Percentiles rank a stretch among this genome's conserved stretches.
Conservation (phyloP, 176 grass and related monocot genomes). For the Aegilops speltoides region DNA sequence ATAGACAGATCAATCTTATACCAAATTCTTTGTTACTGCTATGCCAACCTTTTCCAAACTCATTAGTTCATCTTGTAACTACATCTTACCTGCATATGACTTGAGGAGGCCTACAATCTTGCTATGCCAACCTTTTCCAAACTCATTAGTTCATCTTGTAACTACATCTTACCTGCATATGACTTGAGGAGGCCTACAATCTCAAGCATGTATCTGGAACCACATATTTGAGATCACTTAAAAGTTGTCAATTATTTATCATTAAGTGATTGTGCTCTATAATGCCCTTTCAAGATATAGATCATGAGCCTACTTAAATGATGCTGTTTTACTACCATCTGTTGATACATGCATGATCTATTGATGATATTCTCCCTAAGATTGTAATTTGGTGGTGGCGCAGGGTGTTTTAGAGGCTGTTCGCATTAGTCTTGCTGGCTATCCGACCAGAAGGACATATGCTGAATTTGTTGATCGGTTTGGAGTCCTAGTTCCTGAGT, state of each 20-base stretch:
- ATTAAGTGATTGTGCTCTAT: not conserved
- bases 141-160: not conserved
- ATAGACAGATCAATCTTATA: not conserved
- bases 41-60: not conserved
- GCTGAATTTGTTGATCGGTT: constrained; percentile 97
- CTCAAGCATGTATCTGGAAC: not conserved
- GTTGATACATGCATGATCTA: constrained; percentile 9
- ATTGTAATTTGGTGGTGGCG: constrained; percentile 35
- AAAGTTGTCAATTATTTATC: constrained; percentile 3
- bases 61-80: not conserved
- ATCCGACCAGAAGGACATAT: constrained; percentile 95
- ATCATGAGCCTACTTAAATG: constrained; percentile 16
- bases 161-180: constrained; percentile 2
- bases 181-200: constrained; percentile 3
- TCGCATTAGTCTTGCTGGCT: constrained; percentile 98
- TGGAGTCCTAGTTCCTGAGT: constrained; percentile 76
- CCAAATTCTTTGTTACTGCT: constrained; percentile 11
- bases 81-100: constrained; percentile 7
- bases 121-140: not conserved
- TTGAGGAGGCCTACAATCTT: constrained; percentile 3
- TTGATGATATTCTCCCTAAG: not conserved
- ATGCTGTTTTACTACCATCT: constrained; percentile 19
- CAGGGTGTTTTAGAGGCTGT: constrained; percentile 99
- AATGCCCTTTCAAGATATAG: constrained; percentile 19
- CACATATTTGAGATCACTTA: not conserved